Evolutionary conservation across 768 basidiomycete species (phyloP), one percentile per base, ranked within the genome.

Genomic region (Lactifluus subvellereus): DNA sequence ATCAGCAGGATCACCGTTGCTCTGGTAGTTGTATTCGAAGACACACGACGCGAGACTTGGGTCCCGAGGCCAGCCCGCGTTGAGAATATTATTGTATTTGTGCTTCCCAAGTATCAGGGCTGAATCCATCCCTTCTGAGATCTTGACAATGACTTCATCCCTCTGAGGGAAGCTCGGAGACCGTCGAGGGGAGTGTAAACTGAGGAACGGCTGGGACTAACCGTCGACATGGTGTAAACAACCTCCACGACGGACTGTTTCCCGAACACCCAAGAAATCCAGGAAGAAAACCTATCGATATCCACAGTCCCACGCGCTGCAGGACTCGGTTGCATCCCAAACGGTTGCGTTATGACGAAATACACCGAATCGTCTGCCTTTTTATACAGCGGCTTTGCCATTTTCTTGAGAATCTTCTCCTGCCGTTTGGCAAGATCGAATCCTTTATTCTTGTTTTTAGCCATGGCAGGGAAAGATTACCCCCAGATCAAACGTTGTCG

Each of bases 151-250:
- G 18, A 66, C 32, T 43, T 66, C 63, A 18, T 60, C 58, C 37
- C 22, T 65, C 66, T 66, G 59, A 48, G 16, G 47, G 32, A 30
- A 27, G 11, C 16, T 42, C 51, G 62, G 43, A 58, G 54, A 40
- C 33, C 33, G 32, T 66, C 38, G 9, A 42, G 40, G 37, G 18
- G 47, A 40, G 33, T 33, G 37, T 13, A n/a, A 55, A 37, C 22
- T 43, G 52, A 51, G 49, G 30, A 54, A 45, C 38, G 20, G 45
- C 30, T 50, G 32, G 22, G 47, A 66, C 62, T 66, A 14, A 66
- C 65, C 61, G 65, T 66, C 37, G 61, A 64, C 62, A 64, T 65
- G 45, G 66, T 56, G 54, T 59, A 66, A 35, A 66, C 58, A 18
- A 38, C 32, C 27, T 65, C 63, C 48, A 66, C 54, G 22, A 57